Evolutionary conservation across 2,329 filamentous ascomycete species (phyloP), one percentile per base, ranked within the genome.

Genomic region (Fusarium burgessii): DNA sequence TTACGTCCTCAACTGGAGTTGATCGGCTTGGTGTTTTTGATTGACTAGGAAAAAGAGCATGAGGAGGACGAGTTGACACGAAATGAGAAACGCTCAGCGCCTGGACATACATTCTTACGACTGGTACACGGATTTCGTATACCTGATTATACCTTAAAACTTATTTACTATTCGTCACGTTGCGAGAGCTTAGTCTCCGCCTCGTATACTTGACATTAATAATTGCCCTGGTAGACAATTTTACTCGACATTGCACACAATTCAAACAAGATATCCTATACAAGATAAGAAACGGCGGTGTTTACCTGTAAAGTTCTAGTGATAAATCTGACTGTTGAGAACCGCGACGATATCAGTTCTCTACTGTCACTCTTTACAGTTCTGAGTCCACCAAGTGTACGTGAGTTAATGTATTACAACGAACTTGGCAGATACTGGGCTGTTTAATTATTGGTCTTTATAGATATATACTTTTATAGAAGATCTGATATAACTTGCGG

Each of bases 201-300:
- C 57, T 70, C 59, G 66, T 72, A 66, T 74, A 72, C 58, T 69
- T 64, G 55, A 57, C 68, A 56, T 60, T 75, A 74, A 71, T 79
- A 77, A 77, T 78, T 77, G 78, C 74, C 71, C 76, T 73, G 71
- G 74, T 77, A 77, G 75, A 77, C 76, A 78, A 77, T 77, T 75
- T 75, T 77, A 77, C 72, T 78, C 72, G 66, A 75, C 73, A 76
- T 79, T 78, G 76, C 72, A 77, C 70, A 70, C 61, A 41, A 36
- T 25, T 45, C 15, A 40, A 32, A 27, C n/a, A 42, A 25, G 7
- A 11, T n/a, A 33, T 42, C 25, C 23, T 23, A 60, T 11, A 20
- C 38, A 36, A 54, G 49, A 56, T 23, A 3, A 38, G n/a, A 32
- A 40, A 33, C 5, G 14, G 35, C 27, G 17, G 17, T 25, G 20